Evolutionary conservation across 768 basidiomycete species (phyloP).

Genomic region (Lactarius hatsudake): DNA sequence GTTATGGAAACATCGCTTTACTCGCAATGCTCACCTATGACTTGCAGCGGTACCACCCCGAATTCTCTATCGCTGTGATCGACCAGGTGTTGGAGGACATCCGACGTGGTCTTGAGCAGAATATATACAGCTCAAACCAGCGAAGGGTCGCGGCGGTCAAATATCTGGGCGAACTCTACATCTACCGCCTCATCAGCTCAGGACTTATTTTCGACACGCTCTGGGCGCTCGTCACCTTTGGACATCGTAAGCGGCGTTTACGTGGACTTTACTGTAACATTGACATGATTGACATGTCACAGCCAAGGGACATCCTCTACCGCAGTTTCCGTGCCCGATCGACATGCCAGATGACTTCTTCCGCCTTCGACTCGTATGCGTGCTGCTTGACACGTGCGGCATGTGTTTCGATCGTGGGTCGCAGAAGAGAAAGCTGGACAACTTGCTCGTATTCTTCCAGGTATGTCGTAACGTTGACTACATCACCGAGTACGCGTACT

Average conservation of each 20-base stretch:
- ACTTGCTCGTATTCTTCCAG: slow-evolving; percentile 91
- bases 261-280: slow-evolving; percentile 1
- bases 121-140: slow-evolving; percentile 94
- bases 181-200: slow-evolving; percentile 88
- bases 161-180: slow-evolving; percentile 96
- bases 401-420: slow-evolving; percentile 97
- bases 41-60: slow-evolving; percentile 87
- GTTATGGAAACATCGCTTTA: slow-evolving; percentile 83
- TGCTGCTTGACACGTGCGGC: slow-evolving; percentile 90
- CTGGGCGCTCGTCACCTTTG: slow-evolving; percentile 94
- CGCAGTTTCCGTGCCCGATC: slow-evolving; percentile 66
- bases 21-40: slow-evolving; percentile 96
- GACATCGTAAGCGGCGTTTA: slow-evolving; percentile 72
- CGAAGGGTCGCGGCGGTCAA: slow-evolving; percentile 87
- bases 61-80: slow-evolving; percentile 82
- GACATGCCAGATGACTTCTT: slow-evolving; percentile 98
- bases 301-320: slow-evolving; percentile 90
- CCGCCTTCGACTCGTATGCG: slow-evolving; percentile 87
- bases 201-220: slow-evolving; percentile 88
- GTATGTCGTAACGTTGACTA: slow-evolving; percentile 39
- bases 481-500: slow-evolving; percentile 1
- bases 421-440: slow-evolving; percentile 90
- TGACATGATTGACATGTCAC: slow-evolving; percentile 7
- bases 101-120: slow-evolving; percentile 86
- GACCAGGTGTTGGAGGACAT: slow-evolving; percentile 96